These are phyloP conservation scores for Rhodamnia argentea DNA, from an alignment of 345 rosid species.

Conservation along the genomic window DNA sequence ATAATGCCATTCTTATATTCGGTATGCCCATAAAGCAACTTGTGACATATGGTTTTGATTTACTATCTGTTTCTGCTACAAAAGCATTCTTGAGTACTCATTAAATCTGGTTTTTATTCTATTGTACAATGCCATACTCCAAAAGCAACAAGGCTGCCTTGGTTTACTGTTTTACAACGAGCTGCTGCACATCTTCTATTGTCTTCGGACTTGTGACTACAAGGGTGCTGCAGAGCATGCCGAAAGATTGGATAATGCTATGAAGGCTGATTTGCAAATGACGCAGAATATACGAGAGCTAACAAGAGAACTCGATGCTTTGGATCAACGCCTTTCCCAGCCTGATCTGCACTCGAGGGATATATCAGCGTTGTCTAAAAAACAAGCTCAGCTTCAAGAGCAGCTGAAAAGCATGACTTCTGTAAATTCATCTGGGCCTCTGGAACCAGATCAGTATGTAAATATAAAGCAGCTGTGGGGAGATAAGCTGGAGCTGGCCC, in stretches of 20 bases:
- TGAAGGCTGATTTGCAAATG: slow-evolving; percentile 65
- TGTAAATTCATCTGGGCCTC: slow-evolving; percentile 5
- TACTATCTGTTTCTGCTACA: background rate
- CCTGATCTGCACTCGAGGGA: slow-evolving; percentile 57
- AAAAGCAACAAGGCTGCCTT: slow-evolving; percentile 49
- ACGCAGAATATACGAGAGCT: slow-evolving; percentile 38
- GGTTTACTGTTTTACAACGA: slow-evolving; percentile 92
- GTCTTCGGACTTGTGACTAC: slow-evolving; percentile 76
- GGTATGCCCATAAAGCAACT: background rate
- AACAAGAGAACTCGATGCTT: slow-evolving; percentile 47
- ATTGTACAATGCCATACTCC: background rate
- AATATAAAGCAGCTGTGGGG: slow-evolving; percentile 38
- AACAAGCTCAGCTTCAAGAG: slow-evolving; percentile 45
- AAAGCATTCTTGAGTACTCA: background rate
- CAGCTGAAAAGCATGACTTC: slow-evolving; percentile 27
- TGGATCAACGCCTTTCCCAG: slow-evolving; percentile 61
- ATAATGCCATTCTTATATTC: background rate
- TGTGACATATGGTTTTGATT: background rate
- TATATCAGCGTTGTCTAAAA: slow-evolving; percentile 41
- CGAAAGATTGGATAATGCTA: slow-evolving; percentile 77
- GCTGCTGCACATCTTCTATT: slow-evolving; percentile 81
- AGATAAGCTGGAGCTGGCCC: slow-evolving; percentile 76
- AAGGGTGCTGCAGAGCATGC: slow-evolving; percentile 83
- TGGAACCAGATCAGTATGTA: slow-evolving; percentile 59
- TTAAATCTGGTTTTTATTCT: background rate